phyloP scores from a whole-genome alignment of 805 yeast species.

The Cephaloascus fragrans region DNA sequence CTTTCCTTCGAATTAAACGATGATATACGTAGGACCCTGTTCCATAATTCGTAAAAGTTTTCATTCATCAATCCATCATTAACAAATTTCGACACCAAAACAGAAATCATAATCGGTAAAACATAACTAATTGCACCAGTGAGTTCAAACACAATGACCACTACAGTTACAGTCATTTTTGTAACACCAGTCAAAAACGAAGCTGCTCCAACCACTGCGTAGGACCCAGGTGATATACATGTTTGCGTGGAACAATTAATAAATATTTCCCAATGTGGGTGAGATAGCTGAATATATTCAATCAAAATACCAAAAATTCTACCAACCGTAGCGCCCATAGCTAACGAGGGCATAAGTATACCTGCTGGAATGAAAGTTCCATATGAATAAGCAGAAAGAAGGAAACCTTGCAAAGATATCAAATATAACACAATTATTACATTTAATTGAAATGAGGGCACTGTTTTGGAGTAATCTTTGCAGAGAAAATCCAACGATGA shows the following conservation, averaged over 20 bases:
- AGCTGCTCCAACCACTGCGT: constrained; percentile 85
- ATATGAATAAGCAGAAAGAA: constrained; percentile 58
- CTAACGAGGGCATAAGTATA: constrained; percentile 51
- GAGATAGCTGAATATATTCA: constrained; percentile 32
- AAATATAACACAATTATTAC: constrained; percentile 17
- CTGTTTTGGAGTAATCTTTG: not conserved
- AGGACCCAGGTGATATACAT: constrained; percentile 78
- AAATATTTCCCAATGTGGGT: constrained; percentile 25
- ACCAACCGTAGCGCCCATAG: constrained; percentile 53
- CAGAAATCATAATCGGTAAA: constrained; percentile 79
- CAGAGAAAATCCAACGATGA: constrained; percentile 27
- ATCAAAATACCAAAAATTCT: constrained; percentile 44
- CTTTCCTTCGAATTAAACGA: constrained; percentile 8
- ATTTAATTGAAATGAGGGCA: constrained; percentile 1
- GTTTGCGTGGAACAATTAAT: constrained; percentile 15
- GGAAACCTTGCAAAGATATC: constrained; percentile 39
- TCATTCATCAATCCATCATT: constrained; percentile 50
- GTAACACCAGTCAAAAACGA: constrained; percentile 76
- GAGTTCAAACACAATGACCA: constrained; percentile 71
- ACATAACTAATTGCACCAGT: constrained; percentile 83
- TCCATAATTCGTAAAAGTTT: constrained; percentile 61
- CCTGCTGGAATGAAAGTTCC: constrained; percentile 68
- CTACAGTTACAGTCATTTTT: constrained; percentile 69
- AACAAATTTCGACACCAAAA: constrained; percentile 63
- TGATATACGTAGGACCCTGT: constrained; percentile 27